Conservation (phyloP, 371 early-diverging fungal species). For the Mortierella sp. region DNA sequence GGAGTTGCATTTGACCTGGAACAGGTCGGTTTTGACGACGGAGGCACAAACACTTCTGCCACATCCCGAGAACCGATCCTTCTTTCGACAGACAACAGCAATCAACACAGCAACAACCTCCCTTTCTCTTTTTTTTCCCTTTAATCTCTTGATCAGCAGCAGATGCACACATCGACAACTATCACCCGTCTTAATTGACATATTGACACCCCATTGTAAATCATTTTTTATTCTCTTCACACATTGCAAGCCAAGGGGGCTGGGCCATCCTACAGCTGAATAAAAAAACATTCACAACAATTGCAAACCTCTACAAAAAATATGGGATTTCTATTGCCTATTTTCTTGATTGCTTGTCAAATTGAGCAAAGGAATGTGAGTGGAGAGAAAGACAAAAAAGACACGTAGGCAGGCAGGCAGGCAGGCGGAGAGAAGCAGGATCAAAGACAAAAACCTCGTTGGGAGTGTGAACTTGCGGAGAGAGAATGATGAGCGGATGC, state of each 20-base stretch:
- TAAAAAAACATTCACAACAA: not conserved
- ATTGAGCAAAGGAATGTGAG: not conserved
- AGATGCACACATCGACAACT: not conserved
- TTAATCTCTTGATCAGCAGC: not conserved
- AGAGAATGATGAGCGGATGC: not conserved
- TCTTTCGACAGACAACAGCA: not conserved
- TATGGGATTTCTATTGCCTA: not conserved
- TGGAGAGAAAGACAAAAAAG: not conserved
- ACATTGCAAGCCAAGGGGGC: not conserved
- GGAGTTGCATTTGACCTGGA: too few species aligned
- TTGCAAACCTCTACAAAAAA: not conserved
- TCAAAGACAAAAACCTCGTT: not conserved
- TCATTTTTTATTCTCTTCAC: not conserved
- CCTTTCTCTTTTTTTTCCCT: not conserved
- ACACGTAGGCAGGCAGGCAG: too few species aligned
- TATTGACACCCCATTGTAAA: not conserved
- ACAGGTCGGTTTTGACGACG: not conserved
- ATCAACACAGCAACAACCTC: not conserved
- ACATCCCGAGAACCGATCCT: not conserved
- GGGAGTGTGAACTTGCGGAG: constrained; percentile 1
- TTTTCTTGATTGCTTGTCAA: not conserved
- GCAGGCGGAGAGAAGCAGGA: not conserved
- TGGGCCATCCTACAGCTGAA: not conserved
- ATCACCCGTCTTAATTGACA: not conserved
- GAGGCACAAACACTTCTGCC: not conserved